phyloP scores from a whole-genome alignment of 257 asterid species.

The Fraxinus excelsior region DNA sequence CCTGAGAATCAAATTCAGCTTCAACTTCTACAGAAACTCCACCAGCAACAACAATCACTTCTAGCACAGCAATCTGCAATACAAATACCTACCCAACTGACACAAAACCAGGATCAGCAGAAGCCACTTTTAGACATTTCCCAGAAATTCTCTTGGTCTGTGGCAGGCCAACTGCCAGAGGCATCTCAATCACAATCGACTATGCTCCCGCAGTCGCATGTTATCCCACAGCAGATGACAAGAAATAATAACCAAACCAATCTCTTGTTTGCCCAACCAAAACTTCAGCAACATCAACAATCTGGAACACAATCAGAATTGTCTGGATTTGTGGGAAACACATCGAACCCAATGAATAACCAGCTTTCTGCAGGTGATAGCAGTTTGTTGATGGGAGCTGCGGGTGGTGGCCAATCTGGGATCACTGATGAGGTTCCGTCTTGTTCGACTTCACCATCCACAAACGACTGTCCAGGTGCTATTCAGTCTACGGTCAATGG shows the following conservation, averaged over 20 bases:
- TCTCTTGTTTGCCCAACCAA: slow-evolving; percentile 45
- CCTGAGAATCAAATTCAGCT: slow-evolving; percentile 69
- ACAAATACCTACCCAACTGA: slow-evolving; percentile 52
- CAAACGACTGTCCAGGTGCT: slow-evolving; percentile 56
- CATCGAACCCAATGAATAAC: slow-evolving; percentile 38
- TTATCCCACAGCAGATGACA: slow-evolving; percentile 42
- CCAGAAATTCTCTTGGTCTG: slow-evolving; percentile 53
- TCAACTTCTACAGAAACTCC: slow-evolving; percentile 79
- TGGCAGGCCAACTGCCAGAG: slow-evolving; percentile 53
- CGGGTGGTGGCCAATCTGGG: slow-evolving; percentile 62
- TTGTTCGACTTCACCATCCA: slow-evolving; percentile 84
- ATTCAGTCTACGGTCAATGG: slow-evolving; percentile 49
- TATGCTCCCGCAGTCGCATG: slow-evolving; percentile 50
- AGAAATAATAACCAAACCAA: slow-evolving; percentile 48
- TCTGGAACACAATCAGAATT: slow-evolving; percentile 46
- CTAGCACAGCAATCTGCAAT: slow-evolving; percentile 56
- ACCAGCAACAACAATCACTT: slow-evolving; percentile 71
- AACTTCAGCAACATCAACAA: slow-evolving; percentile 47
- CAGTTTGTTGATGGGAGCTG: slow-evolving; percentile 45
- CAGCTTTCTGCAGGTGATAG: slow-evolving; percentile 48
- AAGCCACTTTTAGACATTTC: slow-evolving; percentile 55
- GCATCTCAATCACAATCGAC: slow-evolving; percentile 45
- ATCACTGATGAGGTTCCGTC: slow-evolving; percentile 83
- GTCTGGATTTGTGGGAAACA: slow-evolving; percentile 40
- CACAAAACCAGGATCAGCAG: slow-evolving; percentile 60